Evolutionary conservation across 2,329 filamentous ascomycete species (phyloP), one percentile per base, ranked within the genome.

Genomic region (Colletotrichum sp.): DNA sequence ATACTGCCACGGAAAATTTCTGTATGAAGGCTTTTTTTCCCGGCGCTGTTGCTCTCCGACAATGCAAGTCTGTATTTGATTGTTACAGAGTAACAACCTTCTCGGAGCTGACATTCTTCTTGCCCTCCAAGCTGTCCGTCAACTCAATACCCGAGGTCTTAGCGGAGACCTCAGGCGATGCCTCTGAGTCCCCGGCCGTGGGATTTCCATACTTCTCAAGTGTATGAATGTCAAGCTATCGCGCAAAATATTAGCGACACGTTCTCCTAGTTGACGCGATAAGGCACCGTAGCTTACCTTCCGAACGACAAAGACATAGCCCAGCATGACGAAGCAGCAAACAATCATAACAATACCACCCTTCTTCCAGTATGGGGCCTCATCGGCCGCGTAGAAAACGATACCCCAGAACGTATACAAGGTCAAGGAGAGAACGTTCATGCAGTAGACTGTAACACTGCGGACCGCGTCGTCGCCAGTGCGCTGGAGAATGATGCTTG

Each of bases 381-480:
- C 84, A 7, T 80, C 81, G 0, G 82, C 83, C 2, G 83, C 76
- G 69, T 85, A 86, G 12, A 87, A 70, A 1, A 80, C 78, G 30
- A 86, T 83, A 1, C 85, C 84, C 85, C 85, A 87, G 68, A 85
- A 86, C 0, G 84, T 84, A 66, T 84, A 86, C n/a, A 86, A 75
- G 4, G 85, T 81, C 16, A 83, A 81, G 16, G 84, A 83, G 15
- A 82, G 81, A 68, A 84, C 81, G 59, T 84, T 85, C 84, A 87
- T 86, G 13, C 81, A 79, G 36, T 85, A 85, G 1, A 87, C 78
- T 6, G 83, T 84, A 3, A 87, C 79, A 7, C 81, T 83, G 49
- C 85, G 78, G 4, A 82, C 79, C 3, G 85, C 84, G 73, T 87
- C 84, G 28, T 86, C 85, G 16, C 84, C 84, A 6, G 78, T 78